A percentile compares a stretch with the other conserved stretches of the same genome.
These are phyloP conservation scores for Taiozyma sp. DNA, from an alignment of 1,139 yeast species.

Conservation along the genomic window DNA sequence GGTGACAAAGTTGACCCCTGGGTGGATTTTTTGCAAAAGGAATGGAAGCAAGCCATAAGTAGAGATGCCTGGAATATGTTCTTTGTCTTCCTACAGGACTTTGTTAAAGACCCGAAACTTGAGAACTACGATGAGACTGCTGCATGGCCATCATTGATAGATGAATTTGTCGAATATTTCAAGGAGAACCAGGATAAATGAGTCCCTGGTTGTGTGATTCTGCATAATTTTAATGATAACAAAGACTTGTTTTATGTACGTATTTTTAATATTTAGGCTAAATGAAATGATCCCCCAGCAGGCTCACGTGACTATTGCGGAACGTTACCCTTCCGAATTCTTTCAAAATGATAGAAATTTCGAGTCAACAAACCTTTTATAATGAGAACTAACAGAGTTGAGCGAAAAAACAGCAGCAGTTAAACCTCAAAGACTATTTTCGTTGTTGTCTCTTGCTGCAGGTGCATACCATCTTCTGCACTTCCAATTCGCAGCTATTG, in stretches of 20 bases:
- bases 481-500: background rate
- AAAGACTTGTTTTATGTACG: background rate
- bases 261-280: background rate
- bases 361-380: background rate
- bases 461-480: background rate
- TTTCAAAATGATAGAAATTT: background rate
- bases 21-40: slow-evolving; percentile 41
- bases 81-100: slow-evolving; percentile 56
- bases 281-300: background rate
- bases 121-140: slow-evolving; percentile 67
- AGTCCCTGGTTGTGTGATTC: background rate
- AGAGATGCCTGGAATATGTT: slow-evolving; percentile 87
- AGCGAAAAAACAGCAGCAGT: background rate
- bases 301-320: background rate
- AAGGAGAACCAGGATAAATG: slow-evolving; percentile 14
- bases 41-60: slow-evolving; percentile 45
- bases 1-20: slow-evolving; percentile 40
- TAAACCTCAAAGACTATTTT: background rate
- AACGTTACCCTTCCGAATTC: background rate
- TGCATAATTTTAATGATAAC: background rate
- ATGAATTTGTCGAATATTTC: slow-evolving; percentile 70
- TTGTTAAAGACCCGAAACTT: slow-evolving; percentile 46
- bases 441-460: background rate
- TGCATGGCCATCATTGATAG: slow-evolving; percentile 91
- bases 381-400: background rate